Evolutionary conservation across 2,329 filamentous ascomycete species (phyloP).

Genomic region (Lachnellula willkommii): DNA sequence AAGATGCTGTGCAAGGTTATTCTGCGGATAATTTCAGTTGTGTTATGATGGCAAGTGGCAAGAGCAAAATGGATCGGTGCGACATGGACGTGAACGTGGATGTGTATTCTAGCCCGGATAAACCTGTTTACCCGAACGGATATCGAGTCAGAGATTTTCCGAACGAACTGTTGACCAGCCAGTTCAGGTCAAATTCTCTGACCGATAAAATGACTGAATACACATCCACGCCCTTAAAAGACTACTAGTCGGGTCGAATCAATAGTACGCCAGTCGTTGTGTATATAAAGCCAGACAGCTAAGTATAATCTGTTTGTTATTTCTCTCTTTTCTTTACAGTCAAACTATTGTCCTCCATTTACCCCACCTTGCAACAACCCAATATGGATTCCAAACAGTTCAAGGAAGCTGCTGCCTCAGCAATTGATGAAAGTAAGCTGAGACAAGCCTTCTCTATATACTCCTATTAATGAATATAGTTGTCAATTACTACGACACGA

Average conservation of each 20-base stretch:
- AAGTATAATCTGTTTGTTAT: conserved; percentile 30
- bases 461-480: conserved; percentile 47
- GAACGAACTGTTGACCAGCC: too few species aligned
- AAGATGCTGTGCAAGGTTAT: too few species aligned
- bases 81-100: too few species aligned
- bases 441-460: background rate
- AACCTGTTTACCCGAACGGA: too few species aligned
- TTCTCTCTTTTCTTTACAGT: conserved; percentile 17
- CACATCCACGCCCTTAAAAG: background rate
- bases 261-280: conserved; percentile 18
- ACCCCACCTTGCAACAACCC: background rate
- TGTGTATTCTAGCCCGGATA: too few species aligned
- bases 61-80: too few species aligned
- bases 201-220: too few species aligned
- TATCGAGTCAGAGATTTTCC: too few species aligned
- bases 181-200: too few species aligned
- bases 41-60: too few species aligned
- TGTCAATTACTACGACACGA: conserved; percentile 73
- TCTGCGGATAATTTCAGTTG: too few species aligned
- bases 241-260: conserved; percentile 10
- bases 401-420: conserved; percentile 66
- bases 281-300: conserved; percentile 32
- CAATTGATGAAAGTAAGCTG: conserved; percentile 73
- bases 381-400: conserved; percentile 77
- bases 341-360: conserved; percentile 19